These are phyloP conservation scores for Xenosphaeropsis pyriputrescens DNA, from an alignment of 2,329 filamentous ascomycete species.

Conservation along the genomic window DNA sequence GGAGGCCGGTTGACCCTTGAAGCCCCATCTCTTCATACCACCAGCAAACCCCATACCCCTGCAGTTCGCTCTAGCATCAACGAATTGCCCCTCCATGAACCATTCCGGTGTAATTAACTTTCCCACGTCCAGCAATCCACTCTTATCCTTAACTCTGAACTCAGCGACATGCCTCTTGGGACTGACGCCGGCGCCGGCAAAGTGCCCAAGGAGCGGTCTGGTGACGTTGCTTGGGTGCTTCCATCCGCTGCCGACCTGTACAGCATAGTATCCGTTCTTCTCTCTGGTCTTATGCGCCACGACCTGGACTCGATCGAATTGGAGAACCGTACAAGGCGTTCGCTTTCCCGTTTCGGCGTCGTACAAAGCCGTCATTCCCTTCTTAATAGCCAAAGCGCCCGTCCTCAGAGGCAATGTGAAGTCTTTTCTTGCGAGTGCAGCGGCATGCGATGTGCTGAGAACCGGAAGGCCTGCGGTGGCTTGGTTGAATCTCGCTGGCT, in stretches of 20 bases:
- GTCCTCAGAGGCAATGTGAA: constrained; percentile 52
- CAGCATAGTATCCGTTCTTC: constrained; percentile 82
- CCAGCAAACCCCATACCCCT: constrained; percentile 89
- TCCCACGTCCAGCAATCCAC: constrained; percentile 64
- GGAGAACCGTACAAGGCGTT: constrained; percentile 79
- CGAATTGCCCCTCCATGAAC: constrained; percentile 81
- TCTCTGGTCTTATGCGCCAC: constrained; percentile 71
- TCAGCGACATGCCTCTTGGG: constrained; percentile 77
- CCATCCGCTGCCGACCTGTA: constrained; percentile 72
- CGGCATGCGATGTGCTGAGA: constrained; percentile 41
- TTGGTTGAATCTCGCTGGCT: constrained; percentile 43
- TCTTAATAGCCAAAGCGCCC: constrained; percentile 77
- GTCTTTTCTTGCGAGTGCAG: constrained; percentile 42
- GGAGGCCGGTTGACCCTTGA: constrained; percentile 73
- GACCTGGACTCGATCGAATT: constrained; percentile 86
- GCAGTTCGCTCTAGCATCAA: constrained; percentile 68
- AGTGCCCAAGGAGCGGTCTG: constrained; percentile 79
- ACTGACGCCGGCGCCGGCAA: constrained; percentile 63
- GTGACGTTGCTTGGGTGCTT: constrained; percentile 63
- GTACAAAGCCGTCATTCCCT: constrained; percentile 90
- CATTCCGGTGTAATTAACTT: constrained; percentile 68
- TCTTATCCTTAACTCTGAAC: constrained; percentile 66
- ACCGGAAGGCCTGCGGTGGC: constrained; percentile 36
- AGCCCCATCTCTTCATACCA: constrained; percentile 95
- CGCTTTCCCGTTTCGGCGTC: constrained; percentile 60